Conservation (phyloP, 805 yeast species). For the Saturnispora gosingensis region DNA sequence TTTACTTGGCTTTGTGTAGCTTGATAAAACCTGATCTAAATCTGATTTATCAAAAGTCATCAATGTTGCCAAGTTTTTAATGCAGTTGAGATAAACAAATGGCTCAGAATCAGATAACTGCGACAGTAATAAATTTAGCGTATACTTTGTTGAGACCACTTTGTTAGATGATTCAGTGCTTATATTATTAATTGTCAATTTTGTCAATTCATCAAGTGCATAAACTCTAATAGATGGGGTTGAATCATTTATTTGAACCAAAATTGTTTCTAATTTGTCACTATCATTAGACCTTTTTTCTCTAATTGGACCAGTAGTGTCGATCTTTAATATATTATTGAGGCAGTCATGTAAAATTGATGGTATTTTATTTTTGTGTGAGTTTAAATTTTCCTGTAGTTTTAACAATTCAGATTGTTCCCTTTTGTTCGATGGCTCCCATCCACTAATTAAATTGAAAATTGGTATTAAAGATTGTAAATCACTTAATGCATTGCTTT, state of each 20-base stretch:
- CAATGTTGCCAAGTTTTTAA: constrained; percentile 64
- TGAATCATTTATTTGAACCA: constrained; percentile 63
- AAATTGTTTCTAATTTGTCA: constrained; percentile 44
- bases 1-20: constrained; percentile 8
- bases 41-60: constrained; percentile 32
- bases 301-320: neutral
- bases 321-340: constrained; percentile 2
- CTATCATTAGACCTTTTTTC: constrained; percentile 25
- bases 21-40: constrained; percentile 9
- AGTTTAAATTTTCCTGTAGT: constrained; percentile 8
- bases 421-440: neutral
- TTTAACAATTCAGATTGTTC: constrained; percentile 8
- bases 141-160: constrained; percentile 32
- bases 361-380: constrained; percentile 3
- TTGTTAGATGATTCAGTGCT: neutral
- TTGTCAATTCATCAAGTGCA: constrained; percentile 60
- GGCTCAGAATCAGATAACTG: constrained; percentile 78
- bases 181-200: constrained; percentile 32
- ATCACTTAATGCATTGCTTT: constrained; percentile 21
- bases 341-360: neutral
- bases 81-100: constrained; percentile 73
- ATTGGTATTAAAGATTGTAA: constrained; percentile 22
- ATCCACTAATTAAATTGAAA: constrained; percentile 6
- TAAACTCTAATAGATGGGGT: constrained; percentile 79
- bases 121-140: constrained; percentile 48